Conservation (phyloP, 2,329 filamentous ascomycete genomes). For the Ceratocystis ficicola region DNA sequence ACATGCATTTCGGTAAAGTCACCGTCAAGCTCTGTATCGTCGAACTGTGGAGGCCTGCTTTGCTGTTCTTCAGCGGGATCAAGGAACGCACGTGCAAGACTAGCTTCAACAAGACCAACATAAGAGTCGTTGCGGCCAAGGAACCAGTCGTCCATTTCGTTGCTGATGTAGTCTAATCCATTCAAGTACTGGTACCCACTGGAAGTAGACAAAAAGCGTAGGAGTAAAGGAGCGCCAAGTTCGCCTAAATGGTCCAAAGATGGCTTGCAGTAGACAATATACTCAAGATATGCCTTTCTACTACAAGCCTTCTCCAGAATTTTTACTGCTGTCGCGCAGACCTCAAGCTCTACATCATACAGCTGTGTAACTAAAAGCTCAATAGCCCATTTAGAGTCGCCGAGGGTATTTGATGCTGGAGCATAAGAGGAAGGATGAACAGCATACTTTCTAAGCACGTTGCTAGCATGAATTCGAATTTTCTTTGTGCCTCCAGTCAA, state of each 20-base stretch:
- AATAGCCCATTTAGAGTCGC: slow-evolving; percentile 87
- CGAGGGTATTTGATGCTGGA: slow-evolving; percentile 22
- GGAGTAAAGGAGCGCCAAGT: slow-evolving; percentile 81
- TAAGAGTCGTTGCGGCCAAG: slow-evolving; percentile 94
- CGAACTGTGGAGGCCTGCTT: slow-evolving; percentile 47
- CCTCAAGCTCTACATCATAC: slow-evolving; percentile 93
- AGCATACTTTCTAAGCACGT: slow-evolving; percentile 75
- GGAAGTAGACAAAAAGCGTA: slow-evolving; percentile 88
- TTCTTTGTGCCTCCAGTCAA: slow-evolving; percentile 84
- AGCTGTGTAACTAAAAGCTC: slow-evolving; percentile 93
- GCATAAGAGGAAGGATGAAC: slow-evolving; percentile 34
- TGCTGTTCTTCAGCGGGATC: slow-evolving; percentile 48
- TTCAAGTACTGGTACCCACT: slow-evolving; percentile 97
- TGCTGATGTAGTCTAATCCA: slow-evolving; percentile 94
- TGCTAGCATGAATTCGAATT: slow-evolving; percentile 81
- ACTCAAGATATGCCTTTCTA: slow-evolving; percentile 78
- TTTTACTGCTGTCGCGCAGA: slow-evolving; percentile 91
- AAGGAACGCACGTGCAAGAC: slow-evolving; percentile 73
- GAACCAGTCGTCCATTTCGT: slow-evolving; percentile 99
- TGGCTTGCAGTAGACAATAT: slow-evolving; percentile 90
- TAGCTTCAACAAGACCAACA: slow-evolving; percentile 88
- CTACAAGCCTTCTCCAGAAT: slow-evolving; percentile 97
- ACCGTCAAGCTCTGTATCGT: slow-evolving; percentile 43
- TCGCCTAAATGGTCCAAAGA: slow-evolving; percentile 91
- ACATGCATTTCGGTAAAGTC: slow-evolving; percentile 55